A percentile compares a stretch with the other conserved stretches of the same genome.
phyloP scores from a whole-genome alignment of 1,284 basidiomycete species.

The Mycena sp. region DNA sequence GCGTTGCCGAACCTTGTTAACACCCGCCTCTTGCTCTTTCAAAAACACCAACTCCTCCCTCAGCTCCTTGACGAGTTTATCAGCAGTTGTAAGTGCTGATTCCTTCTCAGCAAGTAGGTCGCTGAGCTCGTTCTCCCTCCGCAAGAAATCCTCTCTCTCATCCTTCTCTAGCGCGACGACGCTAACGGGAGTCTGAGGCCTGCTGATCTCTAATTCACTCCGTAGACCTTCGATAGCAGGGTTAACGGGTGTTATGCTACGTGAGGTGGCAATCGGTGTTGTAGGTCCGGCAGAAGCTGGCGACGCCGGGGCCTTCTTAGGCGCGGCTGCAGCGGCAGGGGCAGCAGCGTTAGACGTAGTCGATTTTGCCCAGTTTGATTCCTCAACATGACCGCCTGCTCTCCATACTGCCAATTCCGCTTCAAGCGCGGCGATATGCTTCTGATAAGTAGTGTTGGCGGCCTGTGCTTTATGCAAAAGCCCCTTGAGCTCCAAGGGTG shows the following conservation, averaged over 20 bases:
- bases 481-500: constrained; percentile 94
- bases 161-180: constrained; percentile 92
- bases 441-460: constrained; percentile 85
- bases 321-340: constrained; percentile 46
- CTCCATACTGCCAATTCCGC: constrained; percentile 95
- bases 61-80: constrained; percentile 87
- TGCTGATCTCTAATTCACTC: constrained; percentile 71
- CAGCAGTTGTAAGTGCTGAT: constrained; percentile 75
- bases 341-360: constrained; percentile 61
- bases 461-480: constrained; percentile 91
- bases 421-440: constrained; percentile 91
- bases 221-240: constrained; percentile 82
- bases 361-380: constrained; percentile 83
- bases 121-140: constrained; percentile 95
- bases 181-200: constrained; percentile 85
- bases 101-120: constrained; percentile 95
- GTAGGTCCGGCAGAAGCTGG: constrained; percentile 70
- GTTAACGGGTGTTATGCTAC: constrained; percentile 86
- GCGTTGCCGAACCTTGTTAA: constrained; percentile 67
- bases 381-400: constrained; percentile 86
- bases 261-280: constrained; percentile 52
- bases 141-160: constrained; percentile 97
- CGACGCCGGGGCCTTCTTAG: constrained; percentile 72
- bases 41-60: constrained; percentile 88
- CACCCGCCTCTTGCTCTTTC: constrained; percentile 88